These are phyloP conservation scores for Gossypium australe DNA, from an alignment of 345 rosid genomes.

Conservation along the genomic window DNA sequence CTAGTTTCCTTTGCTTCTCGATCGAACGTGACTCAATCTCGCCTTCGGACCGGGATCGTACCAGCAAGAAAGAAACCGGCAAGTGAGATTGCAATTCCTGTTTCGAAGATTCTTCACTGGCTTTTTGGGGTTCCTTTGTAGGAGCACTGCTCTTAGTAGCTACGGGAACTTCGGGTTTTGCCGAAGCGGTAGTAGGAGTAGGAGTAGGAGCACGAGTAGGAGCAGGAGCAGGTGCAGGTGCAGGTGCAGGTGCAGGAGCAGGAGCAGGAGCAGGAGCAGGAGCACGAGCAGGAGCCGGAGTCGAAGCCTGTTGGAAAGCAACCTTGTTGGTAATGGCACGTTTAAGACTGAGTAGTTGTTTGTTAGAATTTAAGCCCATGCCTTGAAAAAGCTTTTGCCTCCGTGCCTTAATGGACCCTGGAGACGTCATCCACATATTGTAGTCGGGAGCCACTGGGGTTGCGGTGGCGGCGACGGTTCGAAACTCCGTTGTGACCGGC, in stretches of 20 bases:
- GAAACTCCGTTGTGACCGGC: conserved; percentile 7
- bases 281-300: neutral
- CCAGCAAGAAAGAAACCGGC: conserved; percentile 37
- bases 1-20: conserved; percentile 54
- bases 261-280: neutral
- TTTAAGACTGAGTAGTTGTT: conserved; percentile 33
- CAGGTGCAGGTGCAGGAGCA: too few relatives aligned
- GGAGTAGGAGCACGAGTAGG: neutral
- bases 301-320: neutral
- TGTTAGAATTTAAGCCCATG: conserved; percentile 59
- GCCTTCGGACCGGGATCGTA: conserved; percentile 67
- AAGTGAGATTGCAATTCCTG: conserved; percentile 13
- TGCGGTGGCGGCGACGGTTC: neutral
- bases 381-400: conserved; percentile 65
- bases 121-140: neutral
- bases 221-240: neutral
- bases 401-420: conserved; percentile 72
- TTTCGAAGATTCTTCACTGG: neutral
- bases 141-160: neutral
- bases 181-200: neutral
- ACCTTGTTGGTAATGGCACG: conserved; percentile 10
- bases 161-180: neutral
- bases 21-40: conserved; percentile 51
- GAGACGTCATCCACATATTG: conserved; percentile 79
- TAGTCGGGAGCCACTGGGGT: conserved; percentile 49